phyloP scores from a whole-genome alignment of 495 filamentous ascomycete genomes.

The Hyaloscypha hepaticicola region DNA sequence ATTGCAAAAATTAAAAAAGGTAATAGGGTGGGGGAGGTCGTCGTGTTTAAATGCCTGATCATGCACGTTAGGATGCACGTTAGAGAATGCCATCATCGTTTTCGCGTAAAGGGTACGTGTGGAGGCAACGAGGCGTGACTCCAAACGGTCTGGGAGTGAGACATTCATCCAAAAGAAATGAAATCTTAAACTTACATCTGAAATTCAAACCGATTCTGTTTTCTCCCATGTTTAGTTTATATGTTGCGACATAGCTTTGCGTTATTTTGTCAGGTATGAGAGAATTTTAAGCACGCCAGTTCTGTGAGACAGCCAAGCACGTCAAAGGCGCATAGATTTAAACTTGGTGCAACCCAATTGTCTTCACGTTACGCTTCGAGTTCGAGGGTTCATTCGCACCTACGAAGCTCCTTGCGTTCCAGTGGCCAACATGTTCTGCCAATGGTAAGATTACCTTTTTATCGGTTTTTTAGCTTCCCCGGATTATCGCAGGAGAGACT shows the following conservation, averaged over 20 bases:
- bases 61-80: conserved; percentile 24
- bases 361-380: neutral
- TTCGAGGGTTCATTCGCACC: neutral
- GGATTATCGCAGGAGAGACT: neutral
- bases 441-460: neutral
- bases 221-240: neutral
- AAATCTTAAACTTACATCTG: conserved; percentile 4
- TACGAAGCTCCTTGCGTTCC: neutral
- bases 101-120: conserved; percentile 12
- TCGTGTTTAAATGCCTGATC: conserved; percentile 3
- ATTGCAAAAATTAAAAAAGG: conserved; percentile 18
- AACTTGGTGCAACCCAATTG: neutral
- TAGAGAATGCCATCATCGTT: conserved; percentile 26
- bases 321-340: conserved; percentile 24
- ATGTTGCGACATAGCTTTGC: conserved; percentile 17
- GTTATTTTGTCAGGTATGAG: conserved; percentile 24
- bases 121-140: neutral
- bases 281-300: conserved; percentile 26
- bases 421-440: neutral
- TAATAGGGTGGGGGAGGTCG: conserved; percentile 11
- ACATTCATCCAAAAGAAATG: neutral
- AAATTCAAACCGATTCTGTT: neutral
- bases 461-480: neutral
- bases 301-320: neutral
- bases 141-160: neutral